Percentiles rank a stretch among this genome's conserved stretches.
phyloP scores from a whole-genome alignment of 331 rosid genomes.

The Dryas integrifolia region DNA sequence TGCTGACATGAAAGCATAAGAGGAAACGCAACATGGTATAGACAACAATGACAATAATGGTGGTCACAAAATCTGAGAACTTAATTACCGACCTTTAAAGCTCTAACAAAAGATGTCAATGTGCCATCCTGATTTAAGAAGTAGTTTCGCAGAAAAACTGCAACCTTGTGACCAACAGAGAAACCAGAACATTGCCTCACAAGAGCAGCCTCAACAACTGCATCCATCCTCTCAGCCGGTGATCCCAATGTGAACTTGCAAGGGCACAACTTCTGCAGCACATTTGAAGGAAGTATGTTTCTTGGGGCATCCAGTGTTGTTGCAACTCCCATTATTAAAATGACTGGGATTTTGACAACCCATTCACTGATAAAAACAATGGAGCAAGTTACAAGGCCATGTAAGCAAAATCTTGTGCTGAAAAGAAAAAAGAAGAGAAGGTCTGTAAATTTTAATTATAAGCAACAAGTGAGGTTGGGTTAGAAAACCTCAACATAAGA shows the following conservation, averaged over 20 bases:
- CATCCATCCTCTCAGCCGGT: conserved; percentile 85
- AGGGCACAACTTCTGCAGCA: conserved; percentile 62
- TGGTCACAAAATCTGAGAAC: conserved; percentile 17
- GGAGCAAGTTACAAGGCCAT: conserved; percentile 13
- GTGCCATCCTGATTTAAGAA: conserved; percentile 94
- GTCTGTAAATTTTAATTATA: background rate
- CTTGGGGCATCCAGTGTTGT: conserved; percentile 74
- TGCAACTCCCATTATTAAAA: conserved; percentile 82
- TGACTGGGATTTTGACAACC: conserved; percentile 74
- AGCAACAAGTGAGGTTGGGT: background rate
- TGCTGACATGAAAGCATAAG: conserved; percentile 6
- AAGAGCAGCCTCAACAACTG: conserved; percentile 84
- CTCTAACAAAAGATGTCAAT: conserved; percentile 75
- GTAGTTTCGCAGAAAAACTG: conserved; percentile 70
- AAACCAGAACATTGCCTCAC: conserved; percentile 60
- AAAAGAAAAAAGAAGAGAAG: background rate
- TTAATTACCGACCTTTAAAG: conserved; percentile 69
- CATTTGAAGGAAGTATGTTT: conserved; percentile 64
- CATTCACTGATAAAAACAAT: conserved; percentile 67
- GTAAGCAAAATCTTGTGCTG: conserved; percentile 1
- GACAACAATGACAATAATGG: background rate
- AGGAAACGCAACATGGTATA: conserved; percentile 6
- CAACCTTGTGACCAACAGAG: conserved; percentile 76
- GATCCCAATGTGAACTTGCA: conserved; percentile 62
- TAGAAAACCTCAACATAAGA: conserved; percentile 69